Evolutionary conservation across 1,139 yeast species (phyloP), one percentile per base, ranked within the genome.

Genomic region (Suhomyces guaymorum): DNA sequence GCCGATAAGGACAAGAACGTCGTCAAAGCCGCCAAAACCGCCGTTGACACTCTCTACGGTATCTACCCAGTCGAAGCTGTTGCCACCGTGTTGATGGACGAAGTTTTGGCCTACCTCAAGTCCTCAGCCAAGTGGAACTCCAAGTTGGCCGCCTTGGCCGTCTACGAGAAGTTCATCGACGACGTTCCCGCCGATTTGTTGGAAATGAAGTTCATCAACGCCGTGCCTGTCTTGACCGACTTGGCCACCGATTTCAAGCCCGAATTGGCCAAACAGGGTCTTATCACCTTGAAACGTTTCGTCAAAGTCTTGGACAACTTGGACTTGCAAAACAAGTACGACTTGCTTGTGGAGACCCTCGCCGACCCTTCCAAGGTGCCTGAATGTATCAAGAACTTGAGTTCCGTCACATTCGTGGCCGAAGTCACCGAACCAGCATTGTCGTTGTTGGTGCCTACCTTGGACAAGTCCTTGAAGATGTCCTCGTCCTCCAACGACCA

Each of bases 341-440:
- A 88, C 46, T 67, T 88, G 43, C 88, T 92, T 57, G 85, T 87
- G 32, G 85, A 82, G 44, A 92, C 97, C 33, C 75, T 92, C 59
- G 88, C 95, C 32, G 86, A 92, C 56, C 97, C 97, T 29, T 74
- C 73, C 47, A 85, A 84, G 57, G 95, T 90, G 33, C 85, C 96
- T 39, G 84, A 80, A 41, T 89, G 96, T 63, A 87, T 92, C 61
- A 87, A 85, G 63, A 80, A 90, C 33, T 75, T 92, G 45, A 84
- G 96, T 2, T 86, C 95, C 30, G 97, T 92, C 36, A 92, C 98
- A 0, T 92, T 92, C 61, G 98, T 92, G 33, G 96, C 98, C 31
- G 98, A 92, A 68, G 98, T 92, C 44, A 92, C 97, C 12, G 97
- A 90, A 65, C 95, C 97, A 7, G 94, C 96, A 6, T 73, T 92